These are phyloP conservation scores for Penicillium verhagenii DNA, from an alignment of 495 filamentous ascomycete species.

Conservation along the genomic window DNA sequence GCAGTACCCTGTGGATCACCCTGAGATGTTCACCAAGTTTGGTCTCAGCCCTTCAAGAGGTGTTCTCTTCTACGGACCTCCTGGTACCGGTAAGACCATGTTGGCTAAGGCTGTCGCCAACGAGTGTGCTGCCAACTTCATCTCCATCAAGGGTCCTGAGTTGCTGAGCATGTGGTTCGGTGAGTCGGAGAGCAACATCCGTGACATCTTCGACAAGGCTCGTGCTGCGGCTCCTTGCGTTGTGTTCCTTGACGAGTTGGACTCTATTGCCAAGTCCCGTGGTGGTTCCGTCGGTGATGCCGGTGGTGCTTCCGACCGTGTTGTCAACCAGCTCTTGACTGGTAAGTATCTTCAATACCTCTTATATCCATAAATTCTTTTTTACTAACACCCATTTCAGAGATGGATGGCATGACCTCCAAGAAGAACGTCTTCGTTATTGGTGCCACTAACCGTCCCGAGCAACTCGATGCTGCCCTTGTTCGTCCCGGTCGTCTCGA, in stretches of 20 bases:
- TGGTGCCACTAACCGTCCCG: conserved; percentile 96
- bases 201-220: conserved; percentile 99
- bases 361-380: neutral
- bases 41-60: conserved; percentile 96
- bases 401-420: conserved; percentile 99
- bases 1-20: conserved; percentile 98
- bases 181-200: conserved; percentile 99
- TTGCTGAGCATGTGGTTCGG: conserved; percentile 99
- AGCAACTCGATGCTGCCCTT: conserved; percentile 95
- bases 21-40: conserved; percentile 99
- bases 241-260: conserved; percentile 97
- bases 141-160: conserved; percentile 97
- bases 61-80: conserved; percentile 97
- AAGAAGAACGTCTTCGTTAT: conserved; percentile 99
- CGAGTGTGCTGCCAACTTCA: conserved; percentile 99
- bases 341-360: conserved; percentile 55
- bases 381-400: conserved; percentile 55
- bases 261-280: conserved; percentile 99
- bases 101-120: conserved; percentile 99
- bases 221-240: conserved; percentile 97
- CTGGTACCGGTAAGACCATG: conserved; percentile 99
- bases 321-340: conserved; percentile 98
- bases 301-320: conserved; percentile 97
- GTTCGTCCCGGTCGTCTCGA: conserved; percentile 98
- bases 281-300: conserved; percentile 96